Percentiles rank a stretch among this genome's conserved stretches.
These are phyloP conservation scores for Cucurbita maxima DNA, from an alignment of 306 rosid genomes.

Conservation along the genomic window DNA sequence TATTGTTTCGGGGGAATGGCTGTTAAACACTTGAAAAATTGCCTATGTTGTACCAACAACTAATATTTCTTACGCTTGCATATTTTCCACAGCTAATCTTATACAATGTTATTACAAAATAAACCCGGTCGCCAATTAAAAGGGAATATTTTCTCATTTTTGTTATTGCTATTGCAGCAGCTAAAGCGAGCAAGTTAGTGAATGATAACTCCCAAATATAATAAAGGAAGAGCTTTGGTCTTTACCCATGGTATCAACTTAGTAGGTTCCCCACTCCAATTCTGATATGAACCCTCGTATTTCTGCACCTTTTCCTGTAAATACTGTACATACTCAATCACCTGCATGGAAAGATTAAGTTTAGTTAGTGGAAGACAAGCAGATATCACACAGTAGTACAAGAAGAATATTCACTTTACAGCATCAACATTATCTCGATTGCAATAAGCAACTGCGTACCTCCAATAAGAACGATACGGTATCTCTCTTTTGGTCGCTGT, in stretches of 20 bases:
- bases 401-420: background rate
- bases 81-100: background rate
- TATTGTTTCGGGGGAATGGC: too few relatives aligned
- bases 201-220: background rate
- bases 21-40: too few relatives aligned
- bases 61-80: background rate
- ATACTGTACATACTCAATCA: constrained; percentile 84
- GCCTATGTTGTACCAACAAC: background rate
- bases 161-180: too few relatives aligned
- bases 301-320: constrained; percentile 80
- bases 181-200: background rate
- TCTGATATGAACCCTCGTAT: constrained; percentile 77
- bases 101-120: background rate
- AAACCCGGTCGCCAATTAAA: background rate
- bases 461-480: constrained; percentile 88
- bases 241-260: constrained; percentile 96
- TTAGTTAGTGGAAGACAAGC: background rate
- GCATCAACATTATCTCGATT: background rate
- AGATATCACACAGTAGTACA: background rate
- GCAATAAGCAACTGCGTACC: constrained; percentile 26
- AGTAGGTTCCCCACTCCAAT: constrained; percentile 77
- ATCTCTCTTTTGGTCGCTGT: constrained; percentile 93
- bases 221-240: background rate
- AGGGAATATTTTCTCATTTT: too few relatives aligned
- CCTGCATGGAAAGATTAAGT: constrained; percentile 29